Evolutionary conservation across 2,329 filamentous ascomycete genomes (phyloP), one percentile per base, ranked within the genome.

Genomic region (Colletotrichum melonis): DNA sequence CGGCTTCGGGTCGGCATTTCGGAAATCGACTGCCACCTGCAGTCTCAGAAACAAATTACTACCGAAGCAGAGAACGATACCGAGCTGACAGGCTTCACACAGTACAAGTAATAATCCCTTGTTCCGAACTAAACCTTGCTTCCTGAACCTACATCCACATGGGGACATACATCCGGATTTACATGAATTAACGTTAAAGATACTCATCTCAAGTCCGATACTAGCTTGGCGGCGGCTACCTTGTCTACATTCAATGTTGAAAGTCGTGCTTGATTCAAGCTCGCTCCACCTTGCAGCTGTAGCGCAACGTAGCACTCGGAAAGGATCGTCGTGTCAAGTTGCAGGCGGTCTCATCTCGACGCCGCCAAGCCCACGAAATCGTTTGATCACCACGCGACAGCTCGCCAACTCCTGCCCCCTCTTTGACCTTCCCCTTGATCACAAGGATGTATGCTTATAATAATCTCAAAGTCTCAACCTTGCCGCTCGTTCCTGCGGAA

Each of bases 331-430:
- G n/a, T 60, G 63, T 67, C 68, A 67, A 49, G 56, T 67, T 57
- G 68, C 69, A 67, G 26, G 55, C 57, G n/a, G 35, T 68, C 46
- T 72, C 69, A 65, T 68, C 49, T 72, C 64, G 62, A 72, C 24
- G 11, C 14, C 49, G 64, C 57, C 64, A 57, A 68, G 57, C 11
- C 49, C 57, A 22, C n/a, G 19, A 16, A 46, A 19, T 24, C 26
- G 69, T 72, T 55, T 68, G 69, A 63, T 72, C 69, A 52, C 32
- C 69, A 22, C 22, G 55, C 64, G 35, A 57, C 64, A 68, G 63
- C 69, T 72, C 69, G 64, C 35, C 69, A 68, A 72, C 49, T 72
- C 69, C 63, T 65, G 63, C 63, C 49, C 26, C 63, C 16, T 28
- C 22, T 56, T 57, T 30, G 28, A 56, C 56, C 56, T n/a, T 62